Conservation (phyloP, 2,329 filamentous ascomycete genomes). For the Aphanocladium album region DNA sequence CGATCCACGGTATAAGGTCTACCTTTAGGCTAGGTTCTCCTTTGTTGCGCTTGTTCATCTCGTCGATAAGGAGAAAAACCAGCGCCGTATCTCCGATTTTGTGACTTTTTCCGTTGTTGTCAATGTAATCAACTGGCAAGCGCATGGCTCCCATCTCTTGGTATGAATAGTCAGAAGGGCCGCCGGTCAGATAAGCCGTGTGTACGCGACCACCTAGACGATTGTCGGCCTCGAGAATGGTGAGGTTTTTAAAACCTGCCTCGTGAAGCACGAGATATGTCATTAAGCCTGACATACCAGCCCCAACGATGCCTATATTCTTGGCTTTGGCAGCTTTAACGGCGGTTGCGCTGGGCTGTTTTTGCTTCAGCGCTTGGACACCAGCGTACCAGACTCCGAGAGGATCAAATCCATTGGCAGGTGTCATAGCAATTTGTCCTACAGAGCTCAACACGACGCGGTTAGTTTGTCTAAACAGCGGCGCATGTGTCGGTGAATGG, state of each 20-base stretch:
- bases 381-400: conserved; percentile 54
- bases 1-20: conserved; percentile 60
- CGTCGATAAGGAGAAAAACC: conserved; percentile 57
- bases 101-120: conserved; percentile 49
- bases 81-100: conserved; percentile 59
- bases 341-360: conserved; percentile 39
- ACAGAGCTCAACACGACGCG: background rate
- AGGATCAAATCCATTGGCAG: conserved; percentile 44
- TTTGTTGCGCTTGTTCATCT: conserved; percentile 56
- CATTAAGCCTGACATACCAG: conserved; percentile 61
- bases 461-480: background rate
- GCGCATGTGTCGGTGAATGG: background rate
- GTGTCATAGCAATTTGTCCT: conserved; percentile 41
- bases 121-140: conserved; percentile 50
- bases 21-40: conserved; percentile 43
- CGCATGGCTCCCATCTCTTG: conserved; percentile 65
- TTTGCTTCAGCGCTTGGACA: conserved; percentile 52
- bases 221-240: conserved; percentile 56
- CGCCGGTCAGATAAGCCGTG: conserved; percentile 56
- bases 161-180: conserved; percentile 59
- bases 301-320: conserved; percentile 63
- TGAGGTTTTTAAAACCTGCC: conserved; percentile 54
- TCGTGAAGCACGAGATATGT: conserved; percentile 46
- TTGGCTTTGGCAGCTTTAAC: conserved; percentile 17
- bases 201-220: conserved; percentile 60